Base-by-base conservation (phyloP, 2,329 filamentous ascomycete genomes). In the Biscogniauxia mediterranea region DNA sequence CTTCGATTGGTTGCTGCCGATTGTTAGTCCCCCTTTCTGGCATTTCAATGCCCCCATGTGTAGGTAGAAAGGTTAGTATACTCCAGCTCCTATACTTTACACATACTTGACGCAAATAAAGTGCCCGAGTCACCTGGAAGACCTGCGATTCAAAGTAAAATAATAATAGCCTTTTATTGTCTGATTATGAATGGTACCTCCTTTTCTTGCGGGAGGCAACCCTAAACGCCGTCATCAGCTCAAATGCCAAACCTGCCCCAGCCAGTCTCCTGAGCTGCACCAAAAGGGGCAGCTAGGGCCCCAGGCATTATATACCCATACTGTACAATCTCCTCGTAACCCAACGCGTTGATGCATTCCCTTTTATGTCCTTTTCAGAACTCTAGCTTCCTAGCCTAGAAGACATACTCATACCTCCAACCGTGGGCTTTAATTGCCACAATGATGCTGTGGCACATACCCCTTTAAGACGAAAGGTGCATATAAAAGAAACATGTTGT, bases 261-360 rank as follows among this genome's bases (percentile, higher is more conserved):
- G 28, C 52, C 32, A 23, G 28, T 50, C n/a, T 23, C 23, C 23
- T 5, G 15, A 38, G 46, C 42, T 38, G 52, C 55, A 59, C 19
- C 2, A 8, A 52, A 52, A 38, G 17, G 5, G 52, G 20, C 23
- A 23, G 51, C 57, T 25, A 8, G 38, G 55, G 32, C 28, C 28
- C 49, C 21, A 52, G 23, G 17, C 49, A 32, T 55, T 19, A 21
- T 13, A 59, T 58, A 46, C 51, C 58, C 52, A 21, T 64, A 54
- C 59, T 61, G 59, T 62, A 64, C 63, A 67, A 57, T 15, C 62
- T 53, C 59, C 49, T 55, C 50, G 21, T 52, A 19, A 60, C 58
- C 59, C 49, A 58, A 61, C 61, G 63, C 63, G 26, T 42, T n/a
- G 46, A 42, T 57, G 25, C 49, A 38, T 49, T 21, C 20, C 25